Evolutionary conservation across 495 filamentous ascomycete species (phyloP), one percentile per base, ranked within the genome.

Genomic region (Aspergillus asperescens): DNA sequence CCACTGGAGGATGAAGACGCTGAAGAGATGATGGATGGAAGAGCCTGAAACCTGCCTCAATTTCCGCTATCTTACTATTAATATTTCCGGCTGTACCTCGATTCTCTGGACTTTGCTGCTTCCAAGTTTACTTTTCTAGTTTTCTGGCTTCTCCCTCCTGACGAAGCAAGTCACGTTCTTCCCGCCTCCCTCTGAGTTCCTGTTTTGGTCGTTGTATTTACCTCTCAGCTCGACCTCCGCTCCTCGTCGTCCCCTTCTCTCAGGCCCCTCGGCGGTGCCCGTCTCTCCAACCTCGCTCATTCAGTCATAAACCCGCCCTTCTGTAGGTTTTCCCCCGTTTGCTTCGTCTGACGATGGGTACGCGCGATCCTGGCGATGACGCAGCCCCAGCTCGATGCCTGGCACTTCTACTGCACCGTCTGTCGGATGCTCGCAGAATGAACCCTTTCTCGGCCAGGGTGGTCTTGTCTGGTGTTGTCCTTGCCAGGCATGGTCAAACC

Each of bases 1-100:
- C 69, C 67, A 68, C 62, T 53, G 29, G 31, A 52, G 16, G 52
- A 38, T 28, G 10, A 38, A 50, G 38, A 45, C 50, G n/a, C n/a
- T n/a, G n/a, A n/a, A 53, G 40, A 51, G 31, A 34, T 18, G 34
- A 60, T 59, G 60, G 43, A 63, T 58, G 66, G 62, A 28, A 45
- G 47, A 48, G 39, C 16, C 9, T 13, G 50, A 53, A 46, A 53
- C 50, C 32, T 47, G 27, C 28, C 1, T n/a, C 44, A 47, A 47
- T 47, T 47, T 47, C 44, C 44, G 44, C 44, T 24, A 13, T 47
- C 44, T 18, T 32, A 23, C 19, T 47, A 40, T 47, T 47, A 47
- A 47, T 47, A 47, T 35, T 46, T 10, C 38, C 39, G n/a, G 47
- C 20, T 54, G 22, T 39, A n/a, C 31, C 22, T 18, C 41, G 39